A percentile compares a stretch with the other conserved stretches of the same genome.
phyloP scores from a whole-genome alignment of 1,284 basidiomycete genomes.

The Uromyces viciae-fabae region DNA sequence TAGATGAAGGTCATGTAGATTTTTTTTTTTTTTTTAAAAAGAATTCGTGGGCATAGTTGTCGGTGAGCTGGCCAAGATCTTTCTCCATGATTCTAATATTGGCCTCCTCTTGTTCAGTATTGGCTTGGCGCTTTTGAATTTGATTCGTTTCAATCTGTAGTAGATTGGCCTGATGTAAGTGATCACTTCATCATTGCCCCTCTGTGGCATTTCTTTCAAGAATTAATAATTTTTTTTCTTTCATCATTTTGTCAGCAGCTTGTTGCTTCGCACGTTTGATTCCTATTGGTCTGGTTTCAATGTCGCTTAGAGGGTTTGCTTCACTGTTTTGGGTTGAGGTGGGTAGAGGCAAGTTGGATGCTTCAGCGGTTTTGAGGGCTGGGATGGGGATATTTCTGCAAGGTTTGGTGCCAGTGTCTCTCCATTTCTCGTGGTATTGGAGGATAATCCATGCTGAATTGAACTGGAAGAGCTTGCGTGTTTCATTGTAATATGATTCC shows the following conservation, averaged over 20 bases:
- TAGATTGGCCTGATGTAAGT: not conserved
- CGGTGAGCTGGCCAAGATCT: not conserved
- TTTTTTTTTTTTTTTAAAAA: not conserved
- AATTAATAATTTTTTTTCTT: conserved; percentile 6
- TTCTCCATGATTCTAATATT: not conserved
- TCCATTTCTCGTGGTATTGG: not conserved
- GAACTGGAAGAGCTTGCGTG: not conserved
- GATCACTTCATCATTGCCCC: not conserved
- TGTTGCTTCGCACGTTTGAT: not conserved
- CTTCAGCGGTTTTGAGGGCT: too few species aligned
- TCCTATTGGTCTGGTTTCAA: not conserved
- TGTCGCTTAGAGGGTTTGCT: too few species aligned
- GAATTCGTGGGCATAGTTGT: not conserved
- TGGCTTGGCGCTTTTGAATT: not conserved
- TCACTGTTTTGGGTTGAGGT: too few species aligned
- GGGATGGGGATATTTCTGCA: too few species aligned
- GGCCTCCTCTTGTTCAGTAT: not conserved
- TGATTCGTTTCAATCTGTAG: not conserved
- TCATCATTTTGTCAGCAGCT: not conserved
- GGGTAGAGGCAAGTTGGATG: too few species aligned
- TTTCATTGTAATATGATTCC: not conserved
- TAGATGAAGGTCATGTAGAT: too few species aligned
- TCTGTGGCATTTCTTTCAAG: not conserved
- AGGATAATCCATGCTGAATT: not conserved
- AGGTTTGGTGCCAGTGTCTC: too few species aligned